These are phyloP conservation scores for Cyberlindnera japonica DNA, from an alignment of 805 yeast species.

Conservation along the genomic window DNA sequence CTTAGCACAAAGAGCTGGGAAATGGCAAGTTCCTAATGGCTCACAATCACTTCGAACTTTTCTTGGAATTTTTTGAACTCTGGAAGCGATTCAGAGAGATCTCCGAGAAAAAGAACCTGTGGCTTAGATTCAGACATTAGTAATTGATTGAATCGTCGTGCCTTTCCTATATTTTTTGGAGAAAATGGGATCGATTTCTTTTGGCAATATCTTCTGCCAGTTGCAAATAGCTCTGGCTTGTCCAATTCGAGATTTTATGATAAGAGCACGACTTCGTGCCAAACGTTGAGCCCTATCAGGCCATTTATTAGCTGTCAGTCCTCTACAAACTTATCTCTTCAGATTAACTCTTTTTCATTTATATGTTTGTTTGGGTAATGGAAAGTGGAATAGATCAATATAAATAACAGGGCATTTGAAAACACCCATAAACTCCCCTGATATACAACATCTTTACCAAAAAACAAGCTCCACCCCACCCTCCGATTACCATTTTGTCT, in stretches of 20 bases:
- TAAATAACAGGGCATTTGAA: slow-evolving; percentile 1
- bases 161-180: too few relatives aligned
- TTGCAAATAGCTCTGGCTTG: too few relatives aligned
- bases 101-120: slow-evolving; percentile 40
- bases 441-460: too few relatives aligned
- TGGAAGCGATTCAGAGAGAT: slow-evolving; percentile 35
- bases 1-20: neutral
- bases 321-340: neutral
- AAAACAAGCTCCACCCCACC: neutral
- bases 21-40: slow-evolving; percentile 3
- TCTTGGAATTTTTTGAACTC: slow-evolving; percentile 35
- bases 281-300: too few relatives aligned
- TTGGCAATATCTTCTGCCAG: too few relatives aligned
- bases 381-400: neutral
- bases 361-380: neutral
- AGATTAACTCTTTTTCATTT: slow-evolving; percentile 2
- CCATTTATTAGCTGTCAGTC: neutral
- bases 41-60: slow-evolving; percentile 34
- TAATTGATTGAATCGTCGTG: neutral
- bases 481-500: neutral
- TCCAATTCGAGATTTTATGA: too few relatives aligned
- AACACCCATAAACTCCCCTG: too few relatives aligned
- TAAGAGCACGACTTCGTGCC: too few relatives aligned
- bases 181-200: too few relatives aligned
- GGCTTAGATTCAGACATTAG: slow-evolving; percentile 10